Conservation (phyloP, 2,329 filamentous ascomycete genomes). For the Stromatinia cepivora region DNA sequence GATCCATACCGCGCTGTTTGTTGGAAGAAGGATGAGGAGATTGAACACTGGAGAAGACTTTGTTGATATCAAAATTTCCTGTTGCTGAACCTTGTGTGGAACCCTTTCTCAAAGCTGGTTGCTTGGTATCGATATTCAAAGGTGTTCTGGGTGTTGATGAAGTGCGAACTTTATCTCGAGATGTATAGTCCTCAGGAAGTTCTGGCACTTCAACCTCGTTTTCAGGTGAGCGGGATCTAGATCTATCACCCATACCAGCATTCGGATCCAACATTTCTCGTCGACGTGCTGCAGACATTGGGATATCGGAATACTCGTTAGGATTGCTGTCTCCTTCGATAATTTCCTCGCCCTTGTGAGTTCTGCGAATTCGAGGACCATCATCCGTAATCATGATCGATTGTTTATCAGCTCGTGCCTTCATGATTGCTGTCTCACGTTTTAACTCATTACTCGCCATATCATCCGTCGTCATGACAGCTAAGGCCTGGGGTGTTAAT, state of each 20-base stretch:
- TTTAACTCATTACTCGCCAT: constrained; percentile 91
- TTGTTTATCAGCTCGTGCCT: constrained; percentile 76
- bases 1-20: constrained; percentile 42
- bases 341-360: constrained; percentile 93
- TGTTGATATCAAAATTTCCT: constrained; percentile 74
- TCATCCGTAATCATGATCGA: constrained; percentile 75
- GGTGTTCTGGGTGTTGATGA: constrained; percentile 36
- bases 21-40: constrained; percentile 54
- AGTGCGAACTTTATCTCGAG: constrained; percentile 35
- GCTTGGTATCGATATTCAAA: constrained; percentile 39
- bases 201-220: constrained; percentile 39
- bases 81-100: constrained; percentile 30
- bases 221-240: constrained; percentile 43
- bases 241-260: constrained; percentile 39
- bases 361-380: constrained; percentile 78
- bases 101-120: constrained; percentile 32
- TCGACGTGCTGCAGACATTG: constrained; percentile 40
- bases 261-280: constrained; percentile 45
- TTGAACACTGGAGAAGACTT: constrained; percentile 79
- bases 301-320: constrained; percentile 33
- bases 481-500: constrained; percentile 72
- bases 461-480: constrained; percentile 86
- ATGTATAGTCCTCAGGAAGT: constrained; percentile 38
- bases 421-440: constrained; percentile 72
- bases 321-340: constrained; percentile 69